These are phyloP conservation scores for Hyaloperonospora arabidopsidis DNA, from an alignment of 352 stramenopile genomes.

Conservation along the genomic window DNA sequence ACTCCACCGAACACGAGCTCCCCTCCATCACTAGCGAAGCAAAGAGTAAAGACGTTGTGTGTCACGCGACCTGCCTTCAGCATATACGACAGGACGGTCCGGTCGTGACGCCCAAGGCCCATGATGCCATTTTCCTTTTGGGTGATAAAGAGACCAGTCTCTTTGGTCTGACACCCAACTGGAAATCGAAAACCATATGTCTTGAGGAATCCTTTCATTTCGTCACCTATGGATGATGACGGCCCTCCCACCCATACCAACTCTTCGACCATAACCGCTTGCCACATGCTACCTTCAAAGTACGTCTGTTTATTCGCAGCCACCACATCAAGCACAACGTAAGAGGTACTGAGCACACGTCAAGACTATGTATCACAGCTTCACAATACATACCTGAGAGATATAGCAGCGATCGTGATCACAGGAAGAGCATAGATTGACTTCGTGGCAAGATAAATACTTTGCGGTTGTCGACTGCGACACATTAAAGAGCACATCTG, in stretches of 20 bases:
- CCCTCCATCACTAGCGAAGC: conserved; percentile 59
- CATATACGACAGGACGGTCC: conserved; percentile 70
- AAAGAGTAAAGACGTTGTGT: conserved; percentile 76
- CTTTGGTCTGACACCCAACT: conserved; percentile 72
- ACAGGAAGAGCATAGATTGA: conserved; percentile 45
- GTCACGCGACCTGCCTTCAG: conserved; percentile 41
- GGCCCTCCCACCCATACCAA: conserved; percentile 75
- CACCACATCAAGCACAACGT: not conserved
- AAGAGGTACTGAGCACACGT: not conserved
- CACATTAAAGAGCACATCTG: conserved; percentile 64
- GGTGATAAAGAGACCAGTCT: conserved; percentile 78
- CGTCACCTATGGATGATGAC: conserved; percentile 25
- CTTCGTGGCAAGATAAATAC: conserved; percentile 55
- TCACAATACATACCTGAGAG: conserved; percentile 49
- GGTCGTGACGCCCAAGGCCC: conserved; percentile 59
- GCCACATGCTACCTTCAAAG: conserved; percentile 85
- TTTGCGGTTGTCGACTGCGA: conserved; percentile 68
- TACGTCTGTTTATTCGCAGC: conserved; percentile 44
- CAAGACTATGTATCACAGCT: not conserved
- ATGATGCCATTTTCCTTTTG: conserved; percentile 89
- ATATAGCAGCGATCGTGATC: conserved; percentile 62
- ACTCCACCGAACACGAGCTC: conserved; percentile 73
- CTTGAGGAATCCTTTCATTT: conserved; percentile 39
- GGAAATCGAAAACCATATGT: conserved; percentile 70
- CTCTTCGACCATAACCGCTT: conserved; percentile 70